Base-by-base conservation (phyloP, 2,329 filamentous ascomycete species). In the Verticillium tricorpus region DNA sequence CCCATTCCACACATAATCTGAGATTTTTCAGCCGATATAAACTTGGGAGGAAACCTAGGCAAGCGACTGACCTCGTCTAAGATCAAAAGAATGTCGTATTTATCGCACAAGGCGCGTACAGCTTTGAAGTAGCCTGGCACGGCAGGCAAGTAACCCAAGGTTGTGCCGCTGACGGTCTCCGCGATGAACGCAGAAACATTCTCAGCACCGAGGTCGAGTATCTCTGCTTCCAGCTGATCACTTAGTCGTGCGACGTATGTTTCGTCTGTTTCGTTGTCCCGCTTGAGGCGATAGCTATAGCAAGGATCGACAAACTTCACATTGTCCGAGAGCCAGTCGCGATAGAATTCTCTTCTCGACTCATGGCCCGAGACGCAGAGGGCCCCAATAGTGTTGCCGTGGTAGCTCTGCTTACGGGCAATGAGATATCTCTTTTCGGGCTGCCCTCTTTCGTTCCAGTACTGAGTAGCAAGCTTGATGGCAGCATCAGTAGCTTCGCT, bases 121-220 rank as follows among this genome's bases (percentile, higher is more conserved):
- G 79, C 81, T 19, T 76, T 69, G 63, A 86, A 79, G 60, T 88
- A 89, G 0, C 84, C 84, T 2, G 72, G 69, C 0, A 82, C 73
- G 0, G 84, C 69, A 0, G 82, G 75, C 0, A 83, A 78, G 60
- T 79, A 82, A 2, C 84, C 85, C 1, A 82, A 69, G 0, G 80
- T 78, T 6, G 79, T 77, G 1, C 78, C 78, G 2, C 78, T 71
- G 17, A 82, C 73, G 0, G 82, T 78, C 67, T 85, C 82, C 0
- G 79, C 80, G 1, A 83, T 68, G 62, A 84, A 83, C 0, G 79
- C 80, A 61, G 75, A 74, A 5, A 83, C 77, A 1, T 68, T 82
- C 2, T 78, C 69, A 0, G 81, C 76, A 0, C 81, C 82, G 0
- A 83, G 56, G 0, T 72, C 67, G 15, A 73, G 69, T 22, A 84